These are phyloP conservation scores for Aureobasidium subglaciale DNA, from an alignment of 2,329 filamentous ascomycete species.

Conservation along the genomic window DNA sequence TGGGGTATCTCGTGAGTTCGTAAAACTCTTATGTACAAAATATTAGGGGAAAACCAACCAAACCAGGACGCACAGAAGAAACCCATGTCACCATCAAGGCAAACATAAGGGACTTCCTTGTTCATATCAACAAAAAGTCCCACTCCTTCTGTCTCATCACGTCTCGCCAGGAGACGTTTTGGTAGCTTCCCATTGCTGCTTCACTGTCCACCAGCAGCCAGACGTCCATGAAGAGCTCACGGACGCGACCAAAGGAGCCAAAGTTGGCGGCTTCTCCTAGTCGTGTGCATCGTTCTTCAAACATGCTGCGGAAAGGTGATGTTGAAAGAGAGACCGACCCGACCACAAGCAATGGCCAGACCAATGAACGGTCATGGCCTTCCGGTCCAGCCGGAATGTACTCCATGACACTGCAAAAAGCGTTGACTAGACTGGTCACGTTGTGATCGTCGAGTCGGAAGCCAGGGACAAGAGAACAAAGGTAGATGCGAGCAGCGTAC, in stretches of 20 bases:
- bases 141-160: slow-evolving; percentile 85
- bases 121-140: slow-evolving; percentile 83
- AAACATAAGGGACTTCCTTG: not conserved
- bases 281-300: slow-evolving; percentile 65
- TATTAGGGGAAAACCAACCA: slow-evolving; percentile 1
- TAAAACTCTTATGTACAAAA: slow-evolving; percentile 8
- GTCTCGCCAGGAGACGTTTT: slow-evolving; percentile 87
- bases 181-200: slow-evolving; percentile 41
- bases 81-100: not conserved
- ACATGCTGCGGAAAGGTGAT: slow-evolving; percentile 70
- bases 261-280: slow-evolving; percentile 71
- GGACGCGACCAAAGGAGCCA: slow-evolving; percentile 80
- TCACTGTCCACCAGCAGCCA: slow-evolving; percentile 69
- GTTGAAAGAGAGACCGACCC: slow-evolving; percentile 68
- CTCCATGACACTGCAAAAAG: slow-evolving; percentile 68
- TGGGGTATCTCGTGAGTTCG: slow-evolving; percentile 1
- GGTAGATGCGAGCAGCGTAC: slow-evolving; percentile 85
- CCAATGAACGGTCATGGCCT: slow-evolving; percentile 83
- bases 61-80: slow-evolving; percentile 10
- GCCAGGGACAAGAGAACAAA: slow-evolving; percentile 90
- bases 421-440: slow-evolving; percentile 69
- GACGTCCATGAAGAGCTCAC: slow-evolving; percentile 69
- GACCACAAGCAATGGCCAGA: slow-evolving; percentile 87
- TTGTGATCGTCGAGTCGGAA: slow-evolving; percentile 69
- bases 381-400: slow-evolving; percentile 73